A percentile compares a stretch with the other conserved stretches of the same genome.
phyloP scores from a whole-genome alignment of 2,329 filamentous ascomycete genomes.

The Parastagonospora avenae region DNA sequence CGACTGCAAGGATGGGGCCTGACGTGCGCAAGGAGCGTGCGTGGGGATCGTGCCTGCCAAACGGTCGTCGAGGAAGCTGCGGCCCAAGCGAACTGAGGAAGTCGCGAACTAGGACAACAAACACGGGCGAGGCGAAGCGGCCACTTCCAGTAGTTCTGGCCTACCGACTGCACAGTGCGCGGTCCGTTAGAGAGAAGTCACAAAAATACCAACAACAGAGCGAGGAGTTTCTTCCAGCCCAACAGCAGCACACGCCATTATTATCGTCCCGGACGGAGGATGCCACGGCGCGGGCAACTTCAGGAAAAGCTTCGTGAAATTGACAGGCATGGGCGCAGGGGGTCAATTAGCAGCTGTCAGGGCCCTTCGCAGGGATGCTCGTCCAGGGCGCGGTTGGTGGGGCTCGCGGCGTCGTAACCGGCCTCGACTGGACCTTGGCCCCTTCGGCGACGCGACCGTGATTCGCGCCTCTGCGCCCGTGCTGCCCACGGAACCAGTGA shows the following conservation, averaged over 20 bases:
- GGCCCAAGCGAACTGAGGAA: constrained; percentile 29
- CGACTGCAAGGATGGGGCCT: constrained; percentile 39
- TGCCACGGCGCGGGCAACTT: constrained; percentile 15
- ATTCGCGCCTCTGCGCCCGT: constrained; percentile 30
- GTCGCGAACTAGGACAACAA: constrained; percentile 16
- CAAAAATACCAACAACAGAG: constrained; percentile 2
- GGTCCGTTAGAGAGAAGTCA: not conserved
- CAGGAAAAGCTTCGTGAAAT: constrained; percentile 17
- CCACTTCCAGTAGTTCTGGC: too few relatives aligned
- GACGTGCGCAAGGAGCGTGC: constrained; percentile 30
- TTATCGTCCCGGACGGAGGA: constrained; percentile 17
- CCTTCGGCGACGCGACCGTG: constrained; percentile 16
- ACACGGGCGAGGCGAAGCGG: not conserved
- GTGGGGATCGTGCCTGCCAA: constrained; percentile 25
- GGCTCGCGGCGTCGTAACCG: constrained; percentile 21
- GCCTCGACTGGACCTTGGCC: constrained; percentile 11
- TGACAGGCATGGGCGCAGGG: not conserved
- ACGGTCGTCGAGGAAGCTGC: constrained; percentile 30
- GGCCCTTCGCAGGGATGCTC: constrained; percentile 20
- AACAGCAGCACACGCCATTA: constrained; percentile 12
- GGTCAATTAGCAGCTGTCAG: constrained; percentile 16
- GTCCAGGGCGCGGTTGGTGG: constrained; percentile 33
- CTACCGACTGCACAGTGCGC: not conserved
- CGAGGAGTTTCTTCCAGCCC: not conserved
- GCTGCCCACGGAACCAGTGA: constrained; percentile 18